Evolutionary conservation across 176 grass and related monocot species (phyloP).

Genomic region (Metroxylon sagu): DNA sequence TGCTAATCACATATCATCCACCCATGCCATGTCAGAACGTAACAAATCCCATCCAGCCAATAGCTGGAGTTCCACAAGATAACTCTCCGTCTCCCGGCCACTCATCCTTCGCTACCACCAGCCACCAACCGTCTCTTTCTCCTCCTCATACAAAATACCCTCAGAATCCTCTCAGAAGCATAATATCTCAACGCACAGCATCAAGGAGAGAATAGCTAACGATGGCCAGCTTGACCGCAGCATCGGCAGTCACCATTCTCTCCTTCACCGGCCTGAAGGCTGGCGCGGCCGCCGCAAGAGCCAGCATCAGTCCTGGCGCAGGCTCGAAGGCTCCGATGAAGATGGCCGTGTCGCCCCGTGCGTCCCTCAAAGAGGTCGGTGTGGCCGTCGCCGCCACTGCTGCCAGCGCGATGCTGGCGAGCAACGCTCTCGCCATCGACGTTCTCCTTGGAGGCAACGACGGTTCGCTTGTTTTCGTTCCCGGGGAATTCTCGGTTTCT

Average conservation of each 20-base stretch:
- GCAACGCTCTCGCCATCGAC: slow-evolving; percentile 58
- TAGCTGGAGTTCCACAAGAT: too few relatives aligned
- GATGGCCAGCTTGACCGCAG: slow-evolving; percentile 70
- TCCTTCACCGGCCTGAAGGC: slow-evolving; percentile 20
- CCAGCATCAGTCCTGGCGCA: slow-evolving; percentile 3
- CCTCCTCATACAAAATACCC: too few relatives aligned
- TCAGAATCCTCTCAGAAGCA: too few relatives aligned
- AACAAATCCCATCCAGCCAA: too few relatives aligned
- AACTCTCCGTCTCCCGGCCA: too few relatives aligned
- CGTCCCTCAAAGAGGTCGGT: slow-evolving; percentile 46
- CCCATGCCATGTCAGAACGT: too few relatives aligned
- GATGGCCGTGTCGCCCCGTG: slow-evolving; percentile 22
- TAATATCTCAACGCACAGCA: too few relatives aligned
- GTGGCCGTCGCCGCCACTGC: slow-evolving; percentile 46
- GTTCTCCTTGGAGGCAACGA: slow-evolving; percentile 51
- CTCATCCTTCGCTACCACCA: too few relatives aligned
- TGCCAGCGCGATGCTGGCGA: slow-evolving; percentile 41
- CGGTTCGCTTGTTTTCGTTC: slow-evolving; percentile 64
- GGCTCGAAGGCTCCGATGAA: neutral
- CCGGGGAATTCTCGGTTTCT: slow-evolving; percentile 53
- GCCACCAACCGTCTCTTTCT: too few relatives aligned
- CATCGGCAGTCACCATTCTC: slow-evolving; percentile 26
- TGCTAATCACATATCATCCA: too few relatives aligned
- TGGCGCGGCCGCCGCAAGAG: slow-evolving; percentile 18
- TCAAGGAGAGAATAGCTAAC: neutral